Conservation (phyloP, 1,284 basidiomycete genomes). For the Puccinia coronata region DNA sequence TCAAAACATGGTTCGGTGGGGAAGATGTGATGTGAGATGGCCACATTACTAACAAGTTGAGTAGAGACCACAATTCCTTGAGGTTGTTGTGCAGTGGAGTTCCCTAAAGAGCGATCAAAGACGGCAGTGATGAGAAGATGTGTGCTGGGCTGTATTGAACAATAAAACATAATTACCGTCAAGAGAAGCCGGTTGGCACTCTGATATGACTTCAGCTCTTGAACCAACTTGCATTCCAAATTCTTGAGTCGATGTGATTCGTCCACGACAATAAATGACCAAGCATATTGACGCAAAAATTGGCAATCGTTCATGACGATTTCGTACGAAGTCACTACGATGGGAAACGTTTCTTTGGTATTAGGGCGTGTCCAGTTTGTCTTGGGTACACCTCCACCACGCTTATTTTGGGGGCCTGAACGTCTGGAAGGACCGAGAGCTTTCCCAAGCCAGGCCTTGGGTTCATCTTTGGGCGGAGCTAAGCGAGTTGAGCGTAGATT, state of each 20-base stretch:
- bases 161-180: conserved; percentile 80
- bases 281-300: conserved; percentile 70
- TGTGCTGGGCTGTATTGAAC: not conserved
- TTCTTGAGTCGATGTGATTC: conserved; percentile 95
- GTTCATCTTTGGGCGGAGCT: conserved; percentile 56
- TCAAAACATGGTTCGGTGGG: not conserved
- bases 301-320: conserved; percentile 81
- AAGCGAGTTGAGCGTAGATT: conserved; percentile 51
- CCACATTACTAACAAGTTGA: conserved; percentile 70
- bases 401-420: conserved; percentile 51
- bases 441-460: conserved; percentile 52
- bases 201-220: conserved; percentile 83
- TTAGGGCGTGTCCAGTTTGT: conserved; percentile 49
- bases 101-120: conserved; percentile 51
- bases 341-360: conserved; percentile 66
- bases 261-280: conserved; percentile 94
- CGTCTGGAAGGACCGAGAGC: not conserved
- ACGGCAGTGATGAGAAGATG: conserved; percentile 35
- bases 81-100: conserved; percentile 75
- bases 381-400: conserved; percentile 17
- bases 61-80: conserved; percentile 86
- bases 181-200: conserved; percentile 86
- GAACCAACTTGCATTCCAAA: conserved; percentile 73
- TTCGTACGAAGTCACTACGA: conserved; percentile 89
- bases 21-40: not conserved